Evolutionary conservation across 805 yeast genomes (phyloP), one percentile per base, ranked within the genome.

Genomic region (Metschnikowia cubensis): DNA sequence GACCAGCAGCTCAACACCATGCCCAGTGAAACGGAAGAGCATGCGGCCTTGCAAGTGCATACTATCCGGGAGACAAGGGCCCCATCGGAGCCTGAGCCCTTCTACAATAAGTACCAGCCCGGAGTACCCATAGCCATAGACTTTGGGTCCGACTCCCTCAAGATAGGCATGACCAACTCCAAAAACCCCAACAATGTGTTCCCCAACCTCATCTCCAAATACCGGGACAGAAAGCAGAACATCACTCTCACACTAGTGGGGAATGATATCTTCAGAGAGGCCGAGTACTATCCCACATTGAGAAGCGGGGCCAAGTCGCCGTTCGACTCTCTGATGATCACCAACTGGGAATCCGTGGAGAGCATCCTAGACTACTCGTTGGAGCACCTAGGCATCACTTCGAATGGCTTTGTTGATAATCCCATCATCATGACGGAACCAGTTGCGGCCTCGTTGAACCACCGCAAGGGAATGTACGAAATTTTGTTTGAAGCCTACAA

Each of bases 311-410:
- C 88, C 33, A 83, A 81, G 59, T 74, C 88, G 4, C 96, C 97
- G 0, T 92, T 80, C 62, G 99, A 94, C 65, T 96, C 96, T 0
- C 80, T 88, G 4, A 71, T 89, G 57, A 74, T 94, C 34, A 84
- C 95, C 22, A 95, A 91, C 65, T 95, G 98, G 98, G 98, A 94
- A 50, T 80, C 84, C 50, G 78, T 85, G 2, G 99, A 94, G 64
- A 79, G 76, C 50, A 79, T 92, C 47, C 64, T 94, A 45, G 98
- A 92, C 66, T 94, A 90, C 62, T 74, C 90, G 0, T 85, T 94
- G 63, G 79, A 82, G 52, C 95, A 89, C 64, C 61, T 92, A 43
- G 86, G 92, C 3, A 94, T 89, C 2, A 51, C 67, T 1, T 61
- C 72, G 46, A 80, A 81, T 1, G 63, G 73, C 2, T 14, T 13